Evolutionary conservation across 805 yeast genomes (phyloP), one percentile per base, ranked within the genome.

Genomic region (Jamesozyma spencerorum): DNA sequence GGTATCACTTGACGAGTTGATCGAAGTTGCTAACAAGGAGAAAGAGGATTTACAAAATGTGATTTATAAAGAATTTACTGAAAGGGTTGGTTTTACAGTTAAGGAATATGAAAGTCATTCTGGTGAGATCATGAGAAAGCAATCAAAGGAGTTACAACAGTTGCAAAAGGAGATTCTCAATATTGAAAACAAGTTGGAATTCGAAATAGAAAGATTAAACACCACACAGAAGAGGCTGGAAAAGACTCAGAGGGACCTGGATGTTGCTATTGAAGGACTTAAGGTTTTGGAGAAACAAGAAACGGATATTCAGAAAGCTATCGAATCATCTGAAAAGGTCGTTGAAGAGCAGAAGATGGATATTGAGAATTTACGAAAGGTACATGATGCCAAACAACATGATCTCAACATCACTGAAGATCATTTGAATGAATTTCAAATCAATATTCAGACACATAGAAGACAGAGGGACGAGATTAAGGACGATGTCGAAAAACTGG

Each of bases 31-130:
- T 13, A 62, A 61, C 18, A 31, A 36, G 1, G 53, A 58, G 22
- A 62, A 66, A 22, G 53, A 60, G 3, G 41, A 45, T 3, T 45
- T 78, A 6, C 79, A 77, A 47, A 47, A 60, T 2, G 54, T 57
- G 3, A 60, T 78, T 3, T 83, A 77, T 53, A 36, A 55, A 8
- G 69, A 58, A 0, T 83, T 87, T 54, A 80, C 88, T 42, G 40
- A 54, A 1, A 66, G 61, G 41, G 62, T 79, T 39, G 76, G 77
- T 0, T 75, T 85, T 49, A 56, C 63, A 6, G 75, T 86, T 31
- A 66, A 70, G 36, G 86, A 81, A 27, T 87, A 82, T 55, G 96
- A 87, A 56, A 66, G 65, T 34, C 66, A 74, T 11, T 83, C 80
- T 40, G 88, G 90, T 5, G 65, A 74, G 4, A 60, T 72, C 3